Evolutionary conservation across 371 early-diverging fungal genomes (phyloP), one percentile per base, ranked within the genome.

Genomic region (Phascolomyces articulosus): DNA sequence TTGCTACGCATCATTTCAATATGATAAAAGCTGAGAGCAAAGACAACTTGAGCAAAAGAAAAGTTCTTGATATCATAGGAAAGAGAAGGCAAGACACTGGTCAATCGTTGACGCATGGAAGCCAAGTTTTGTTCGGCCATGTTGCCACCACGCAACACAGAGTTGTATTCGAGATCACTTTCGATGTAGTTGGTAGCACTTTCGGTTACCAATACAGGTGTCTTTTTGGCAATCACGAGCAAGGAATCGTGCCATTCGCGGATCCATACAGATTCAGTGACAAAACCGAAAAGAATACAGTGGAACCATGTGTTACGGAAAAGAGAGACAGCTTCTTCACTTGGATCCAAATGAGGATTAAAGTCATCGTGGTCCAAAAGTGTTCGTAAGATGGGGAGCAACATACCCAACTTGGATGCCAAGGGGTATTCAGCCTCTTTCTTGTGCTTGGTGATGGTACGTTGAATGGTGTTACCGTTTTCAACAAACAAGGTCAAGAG

Each of bases 271-370:
- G 90, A 85, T 51, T 93, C 91, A 10, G 89, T 85, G 20, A 91
- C 79, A 60, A 92, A 89, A 1, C 94, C 91, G 71, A 87, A 90
- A 3, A 93, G 69, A 1, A 95, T 88, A 53, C 93, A 85, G 63
- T 93, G 91, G 69, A 96, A 90, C 98, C 98, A 98, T 21, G 91
- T 82, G 68, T 94, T 94, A 31, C 97, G 85, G 80, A 94, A 95
- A 15, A 90, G 75, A 23, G 85, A 75, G 0, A 86, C 84, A 2
- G 87, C 77, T 49, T 93, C 95, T 21, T 87, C 84, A 27, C 82
- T 82, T 11, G 89, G 83, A 3, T 77, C 79, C 26, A 83, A 63
- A 57, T 89, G 90, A 4, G 86, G 86, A 23, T 84, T 75, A 60
- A 91, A 91, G 31, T 87, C 85, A 7, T 75, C 66, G 29, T 88